Evolutionary conservation across 1,284 basidiomycete species (phyloP).

Genomic region (Sanguinoderma infundibulare): DNA sequence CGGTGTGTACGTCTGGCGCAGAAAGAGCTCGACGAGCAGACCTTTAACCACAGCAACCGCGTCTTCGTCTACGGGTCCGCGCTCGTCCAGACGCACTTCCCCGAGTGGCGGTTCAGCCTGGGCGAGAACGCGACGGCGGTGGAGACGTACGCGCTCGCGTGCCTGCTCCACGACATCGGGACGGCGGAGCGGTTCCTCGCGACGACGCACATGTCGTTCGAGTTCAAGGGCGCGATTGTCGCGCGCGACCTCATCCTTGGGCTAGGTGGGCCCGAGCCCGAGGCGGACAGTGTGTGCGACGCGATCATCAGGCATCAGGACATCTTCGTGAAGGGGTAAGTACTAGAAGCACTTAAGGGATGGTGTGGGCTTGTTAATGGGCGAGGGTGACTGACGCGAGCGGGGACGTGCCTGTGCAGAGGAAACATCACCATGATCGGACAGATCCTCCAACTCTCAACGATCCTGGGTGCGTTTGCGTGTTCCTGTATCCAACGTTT

Average conservation of each 20-base stretch:
- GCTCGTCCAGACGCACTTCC: conserved; percentile 52
- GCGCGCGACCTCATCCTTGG: conserved; percentile 53
- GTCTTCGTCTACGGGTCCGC: conserved; percentile 57
- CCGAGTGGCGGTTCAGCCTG: conserved; percentile 50
- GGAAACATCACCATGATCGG: conserved; percentile 60
- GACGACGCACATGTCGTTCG: conserved; percentile 61
- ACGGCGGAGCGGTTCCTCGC: conserved; percentile 53
- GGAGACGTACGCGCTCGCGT: conserved; percentile 58
- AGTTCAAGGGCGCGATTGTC: conserved; percentile 62
- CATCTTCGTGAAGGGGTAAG: conserved; percentile 55
- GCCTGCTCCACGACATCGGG: conserved; percentile 61
- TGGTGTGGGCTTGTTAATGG: background rate
- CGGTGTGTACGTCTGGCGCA: conserved; percentile 27
- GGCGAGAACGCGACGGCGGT: conserved; percentile 23
- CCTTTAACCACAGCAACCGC: conserved; percentile 55
- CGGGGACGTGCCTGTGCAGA: conserved; percentile 16
- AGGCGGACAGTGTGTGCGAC: conserved; percentile 61
- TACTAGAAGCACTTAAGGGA: too few relatives aligned
- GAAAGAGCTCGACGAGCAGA: conserved; percentile 52
- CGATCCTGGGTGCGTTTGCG: conserved; percentile 46
- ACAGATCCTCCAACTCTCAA: conserved; percentile 56
- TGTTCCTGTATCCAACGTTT: background rate
- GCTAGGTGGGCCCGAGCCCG: conserved; percentile 50
- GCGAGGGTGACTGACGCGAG: background rate
- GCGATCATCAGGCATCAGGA: conserved; percentile 65